A percentile compares a stretch with the other conserved stretches of the same genome.
These are phyloP conservation scores for Backusella liffmaniae DNA, from an alignment of 192 early-diverging fungal genomes.

Conservation along the genomic window DNA sequence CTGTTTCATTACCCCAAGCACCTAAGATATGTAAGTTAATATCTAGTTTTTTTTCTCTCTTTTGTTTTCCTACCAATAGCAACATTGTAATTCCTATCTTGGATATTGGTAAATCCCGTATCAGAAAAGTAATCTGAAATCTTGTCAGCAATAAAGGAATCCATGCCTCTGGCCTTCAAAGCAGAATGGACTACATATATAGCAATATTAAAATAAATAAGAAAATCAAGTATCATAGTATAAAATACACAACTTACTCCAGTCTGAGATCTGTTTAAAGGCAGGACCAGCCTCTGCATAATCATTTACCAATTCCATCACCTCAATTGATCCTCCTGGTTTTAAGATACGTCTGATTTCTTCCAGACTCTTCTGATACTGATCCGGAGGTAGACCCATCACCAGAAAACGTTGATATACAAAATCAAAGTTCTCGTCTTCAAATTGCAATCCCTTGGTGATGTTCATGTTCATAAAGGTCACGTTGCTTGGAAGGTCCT, in stretches of 20 bases:
- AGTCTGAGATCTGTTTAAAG: conserved; percentile 7
- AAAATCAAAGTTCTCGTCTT: conserved; percentile 34
- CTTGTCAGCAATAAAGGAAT: conserved; percentile 31
- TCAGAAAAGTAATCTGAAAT: conserved; percentile 17
- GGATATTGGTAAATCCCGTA: conserved; percentile 17
- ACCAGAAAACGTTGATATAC: conserved; percentile 40
- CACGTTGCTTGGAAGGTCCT: conserved; percentile 22
- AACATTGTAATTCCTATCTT: conserved; percentile 16
- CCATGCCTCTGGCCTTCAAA: conserved; percentile 16
- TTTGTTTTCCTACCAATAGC: conserved; percentile 25
- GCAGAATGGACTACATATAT: conserved; percentile 22
- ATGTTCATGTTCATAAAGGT: conserved; percentile 26
- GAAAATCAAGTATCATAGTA: background rate
- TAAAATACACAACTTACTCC: conserved; percentile 25
- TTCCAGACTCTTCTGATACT: conserved; percentile 16
- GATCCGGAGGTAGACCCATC: conserved; percentile 26
- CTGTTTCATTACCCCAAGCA: conserved; percentile 23
- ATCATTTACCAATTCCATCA: conserved; percentile 25
- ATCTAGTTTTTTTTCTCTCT: background rate
- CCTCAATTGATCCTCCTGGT: conserved; percentile 31
- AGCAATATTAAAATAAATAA: background rate
- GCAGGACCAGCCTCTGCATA: conserved; percentile 27
- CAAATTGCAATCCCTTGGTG: conserved; percentile 21
- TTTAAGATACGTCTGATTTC: conserved; percentile 33
- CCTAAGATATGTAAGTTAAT: background rate